Conservation (phyloP, 768 basidiomycete genomes). For the Kwoniella sp. region DNA sequence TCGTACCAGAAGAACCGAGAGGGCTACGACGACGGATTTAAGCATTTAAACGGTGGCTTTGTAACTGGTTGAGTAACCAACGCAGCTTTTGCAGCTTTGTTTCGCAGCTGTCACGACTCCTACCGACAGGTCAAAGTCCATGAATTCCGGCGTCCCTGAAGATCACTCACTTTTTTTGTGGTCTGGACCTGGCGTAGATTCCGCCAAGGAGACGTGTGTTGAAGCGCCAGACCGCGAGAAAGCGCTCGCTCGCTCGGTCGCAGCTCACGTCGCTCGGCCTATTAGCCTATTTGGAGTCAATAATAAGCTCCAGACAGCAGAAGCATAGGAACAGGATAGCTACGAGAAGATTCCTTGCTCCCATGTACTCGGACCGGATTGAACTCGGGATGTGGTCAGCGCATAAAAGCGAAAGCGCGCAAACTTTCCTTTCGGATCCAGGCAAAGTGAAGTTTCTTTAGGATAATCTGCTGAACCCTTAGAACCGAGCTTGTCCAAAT, state of each 20-base stretch:
- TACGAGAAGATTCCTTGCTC: too few species aligned
- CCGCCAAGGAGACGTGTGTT: neutral
- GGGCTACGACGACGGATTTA: neutral
- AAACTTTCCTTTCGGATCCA: neutral
- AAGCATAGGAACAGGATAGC: too few species aligned
- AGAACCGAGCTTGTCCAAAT: neutral
- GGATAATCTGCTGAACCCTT: constrained; percentile 1
- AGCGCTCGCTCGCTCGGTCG: too few species aligned
- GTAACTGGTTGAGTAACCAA: neutral
- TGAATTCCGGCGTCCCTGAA: neutral
- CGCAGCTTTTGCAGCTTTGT: too few species aligned
- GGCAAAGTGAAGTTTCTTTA: neutral
- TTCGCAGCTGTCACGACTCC: neutral
- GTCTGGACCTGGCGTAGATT: neutral
- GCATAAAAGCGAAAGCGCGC: neutral
- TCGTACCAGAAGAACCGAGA: too few species aligned
- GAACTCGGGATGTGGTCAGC: too few species aligned
- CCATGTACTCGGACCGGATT: too few species aligned
- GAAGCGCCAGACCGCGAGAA: too few species aligned
- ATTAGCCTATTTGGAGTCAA: too few species aligned
- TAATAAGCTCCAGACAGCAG: too few species aligned
- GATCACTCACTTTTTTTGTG: neutral
- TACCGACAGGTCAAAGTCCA: neutral
- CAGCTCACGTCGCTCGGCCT: too few species aligned
- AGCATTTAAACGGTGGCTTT: neutral